phyloP scores from a whole-genome alignment of 2,329 filamentous ascomycete genomes.

The Orbilia oligospora region DNA sequence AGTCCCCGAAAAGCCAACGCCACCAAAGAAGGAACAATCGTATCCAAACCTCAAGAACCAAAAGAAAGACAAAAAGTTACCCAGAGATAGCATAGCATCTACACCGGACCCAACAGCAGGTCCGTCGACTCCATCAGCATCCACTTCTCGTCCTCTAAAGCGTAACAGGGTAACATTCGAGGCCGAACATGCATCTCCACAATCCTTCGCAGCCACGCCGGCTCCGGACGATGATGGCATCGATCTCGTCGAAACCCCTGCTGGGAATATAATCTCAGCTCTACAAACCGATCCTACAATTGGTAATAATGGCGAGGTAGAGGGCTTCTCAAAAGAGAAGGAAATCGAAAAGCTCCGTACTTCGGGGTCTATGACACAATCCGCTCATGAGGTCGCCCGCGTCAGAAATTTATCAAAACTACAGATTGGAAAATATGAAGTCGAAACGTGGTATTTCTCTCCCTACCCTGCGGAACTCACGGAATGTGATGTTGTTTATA shows the following conservation, averaged over 20 bases:
- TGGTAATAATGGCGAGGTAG: constrained; percentile 67
- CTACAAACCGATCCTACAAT: constrained; percentile 39
- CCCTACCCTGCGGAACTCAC: constrained; percentile 93
- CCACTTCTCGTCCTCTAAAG: constrained; percentile 58
- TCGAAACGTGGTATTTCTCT: constrained; percentile 99
- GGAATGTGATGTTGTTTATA: constrained; percentile 90
- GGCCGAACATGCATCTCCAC: constrained; percentile 61
- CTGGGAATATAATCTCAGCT: constrained; percentile 54
- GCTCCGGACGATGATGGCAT: constrained; percentile 57
- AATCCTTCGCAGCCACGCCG: constrained; percentile 41
- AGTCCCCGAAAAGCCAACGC: constrained; percentile 80
- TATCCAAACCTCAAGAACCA: constrained; percentile 66
- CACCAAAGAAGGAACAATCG: constrained; percentile 65
- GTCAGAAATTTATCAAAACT: constrained; percentile 95
- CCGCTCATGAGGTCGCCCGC: constrained; percentile 94
- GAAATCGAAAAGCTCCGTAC: constrained; percentile 97
- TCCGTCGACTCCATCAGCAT: constrained; percentile 46
- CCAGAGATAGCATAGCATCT: constrained; percentile 62
- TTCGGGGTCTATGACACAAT: constrained; percentile 98
- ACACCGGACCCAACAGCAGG: constrained; percentile 59
- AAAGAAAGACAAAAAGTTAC: constrained; percentile 65
- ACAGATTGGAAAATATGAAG: constrained; percentile 90
- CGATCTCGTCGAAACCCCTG: constrained; percentile 57
- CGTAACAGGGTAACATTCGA: constrained; percentile 60
- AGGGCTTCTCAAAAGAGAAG: constrained; percentile 81